Evolutionary conservation across 2,329 filamentous ascomycete species (phyloP).

Genomic region (Aspergillus ruber): DNA sequence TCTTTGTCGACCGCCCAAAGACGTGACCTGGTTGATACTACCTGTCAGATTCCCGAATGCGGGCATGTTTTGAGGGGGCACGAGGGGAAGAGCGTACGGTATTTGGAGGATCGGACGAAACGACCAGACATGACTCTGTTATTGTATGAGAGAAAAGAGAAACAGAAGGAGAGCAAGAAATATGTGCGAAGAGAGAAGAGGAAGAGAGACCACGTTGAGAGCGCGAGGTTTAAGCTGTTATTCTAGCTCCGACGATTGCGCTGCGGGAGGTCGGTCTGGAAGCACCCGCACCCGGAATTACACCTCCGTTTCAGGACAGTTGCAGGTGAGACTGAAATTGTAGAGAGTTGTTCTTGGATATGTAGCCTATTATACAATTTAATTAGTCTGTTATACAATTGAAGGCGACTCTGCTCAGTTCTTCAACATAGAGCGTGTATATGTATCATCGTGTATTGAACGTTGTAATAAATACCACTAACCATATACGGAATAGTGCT

Average conservation of each 20-base stretch:
- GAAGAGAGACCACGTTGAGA: constrained; percentile 1
- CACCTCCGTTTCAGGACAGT: too few species aligned
- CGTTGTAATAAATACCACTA: constrained; percentile 4
- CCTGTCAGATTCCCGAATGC: constrained; percentile 20
- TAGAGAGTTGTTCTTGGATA: too few species aligned
- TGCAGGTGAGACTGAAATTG: too few species aligned
- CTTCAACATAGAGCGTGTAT: not conserved
- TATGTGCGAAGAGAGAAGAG: constrained; percentile 4
- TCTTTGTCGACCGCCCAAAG: constrained; percentile 90
- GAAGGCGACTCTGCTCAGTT: not conserved
- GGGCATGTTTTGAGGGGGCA: constrained; percentile 13
- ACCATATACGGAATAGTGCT: constrained; percentile 6
- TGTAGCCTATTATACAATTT: too few species aligned
- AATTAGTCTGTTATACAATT: too few species aligned
- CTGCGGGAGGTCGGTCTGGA: constrained; percentile 2
- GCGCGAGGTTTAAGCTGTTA: constrained; percentile 3
- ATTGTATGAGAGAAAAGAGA: constrained; percentile 7
- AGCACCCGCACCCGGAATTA: too few species aligned
- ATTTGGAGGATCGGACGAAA: constrained; percentile 69
- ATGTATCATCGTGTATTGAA: not conserved
- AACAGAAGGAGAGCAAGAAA: constrained; percentile 7
- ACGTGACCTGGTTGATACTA: constrained; percentile 63
- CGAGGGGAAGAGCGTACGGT: constrained; percentile 48
- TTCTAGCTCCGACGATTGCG: not conserved
- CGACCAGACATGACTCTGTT: constrained; percentile 55